These are phyloP conservation scores for Wickerhamiella pararugosa DNA, from an alignment of 1,139 yeast genomes.

Conservation along the genomic window DNA sequence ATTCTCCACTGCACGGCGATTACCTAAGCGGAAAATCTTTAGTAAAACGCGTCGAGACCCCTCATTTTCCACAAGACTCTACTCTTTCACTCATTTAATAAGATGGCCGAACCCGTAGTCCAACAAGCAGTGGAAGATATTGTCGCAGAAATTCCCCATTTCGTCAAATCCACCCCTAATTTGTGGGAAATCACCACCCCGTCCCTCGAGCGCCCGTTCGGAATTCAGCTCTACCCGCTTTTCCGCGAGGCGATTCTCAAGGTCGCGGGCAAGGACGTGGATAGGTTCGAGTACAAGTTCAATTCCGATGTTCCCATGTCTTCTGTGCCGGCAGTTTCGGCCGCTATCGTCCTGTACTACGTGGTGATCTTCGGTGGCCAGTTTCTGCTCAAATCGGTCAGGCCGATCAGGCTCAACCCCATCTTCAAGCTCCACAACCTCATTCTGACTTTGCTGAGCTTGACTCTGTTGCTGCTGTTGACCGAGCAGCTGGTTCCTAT, in stretches of 20 bases:
- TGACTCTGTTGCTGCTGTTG: constrained; percentile 48
- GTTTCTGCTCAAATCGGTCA: constrained; percentile 36
- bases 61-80: too few relatives aligned
- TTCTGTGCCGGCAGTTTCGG: constrained; percentile 46
- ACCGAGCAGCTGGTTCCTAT: constrained; percentile 81
- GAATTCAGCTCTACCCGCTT: constrained; percentile 77
- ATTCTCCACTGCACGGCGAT: too few relatives aligned
- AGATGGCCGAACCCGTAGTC: constrained; percentile 7
- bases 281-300: constrained; percentile 57
- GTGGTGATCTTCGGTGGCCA: constrained; percentile 76
- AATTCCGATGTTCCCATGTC: constrained; percentile 26
- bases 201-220: constrained; percentile 71
- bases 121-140: constrained; percentile 4
- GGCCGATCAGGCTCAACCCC: constrained; percentile 58
- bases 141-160: constrained; percentile 1
- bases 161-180: constrained; percentile 1
- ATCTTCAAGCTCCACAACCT: constrained; percentile 74
- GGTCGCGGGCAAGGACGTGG: constrained; percentile 43
- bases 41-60: too few relatives aligned
- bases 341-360: constrained; percentile 54
- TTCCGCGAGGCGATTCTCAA: constrained; percentile 44
- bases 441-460: constrained; percentile 54
- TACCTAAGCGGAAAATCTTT: too few relatives aligned
- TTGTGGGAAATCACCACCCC: constrained; percentile 29
- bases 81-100: not conserved